These are phyloP conservation scores for Lentinus brumalis DNA, from an alignment of 768 basidiomycete genomes.

Conservation along the genomic window DNA sequence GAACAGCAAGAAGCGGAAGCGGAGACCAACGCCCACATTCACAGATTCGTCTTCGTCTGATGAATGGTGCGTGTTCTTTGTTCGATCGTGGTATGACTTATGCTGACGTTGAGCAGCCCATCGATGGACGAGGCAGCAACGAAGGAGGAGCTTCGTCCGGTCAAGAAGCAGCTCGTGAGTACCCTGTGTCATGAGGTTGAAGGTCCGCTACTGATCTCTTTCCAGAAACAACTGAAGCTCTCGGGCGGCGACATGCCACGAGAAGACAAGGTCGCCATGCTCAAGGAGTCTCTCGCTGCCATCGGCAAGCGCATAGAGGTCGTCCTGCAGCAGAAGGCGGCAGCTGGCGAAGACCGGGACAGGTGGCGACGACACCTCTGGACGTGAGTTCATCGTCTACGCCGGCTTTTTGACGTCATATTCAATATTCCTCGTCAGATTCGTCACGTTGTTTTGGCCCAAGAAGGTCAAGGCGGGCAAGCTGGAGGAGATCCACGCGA, in stretches of 20 bases:
- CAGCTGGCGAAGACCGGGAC: constrained; percentile 79
- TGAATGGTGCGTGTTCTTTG: constrained; percentile 68
- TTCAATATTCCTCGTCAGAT: constrained; percentile 45
- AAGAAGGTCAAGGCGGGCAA: constrained; percentile 95
- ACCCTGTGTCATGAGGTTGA: background rate
- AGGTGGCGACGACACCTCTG: constrained; percentile 94
- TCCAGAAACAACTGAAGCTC: constrained; percentile 90
- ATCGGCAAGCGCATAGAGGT: constrained; percentile 91
- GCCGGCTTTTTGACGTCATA: background rate
- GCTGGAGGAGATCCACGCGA: constrained; percentile 92
- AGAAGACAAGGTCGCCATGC: constrained; percentile 93
- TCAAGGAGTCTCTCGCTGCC: constrained; percentile 93
- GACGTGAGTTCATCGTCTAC: constrained; percentile 66
- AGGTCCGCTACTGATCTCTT: background rate
- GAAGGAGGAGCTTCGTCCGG: constrained; percentile 94
- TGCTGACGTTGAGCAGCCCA: constrained; percentile 50
- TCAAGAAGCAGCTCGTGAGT: constrained; percentile 91
- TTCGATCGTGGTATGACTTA: constrained; percentile 11
- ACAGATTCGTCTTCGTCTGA: constrained; percentile 94
- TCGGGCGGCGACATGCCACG: constrained; percentile 92
- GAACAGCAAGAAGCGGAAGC: constrained; percentile 69
- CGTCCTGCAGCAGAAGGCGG: constrained; percentile 75
- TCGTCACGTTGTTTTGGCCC: constrained; percentile 96
- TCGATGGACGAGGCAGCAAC: constrained; percentile 94
- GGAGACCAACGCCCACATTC: constrained; percentile 94